Evolutionary conservation across 345 rosid species (phyloP).

Genomic region (Lenwebbia sp.): DNA sequence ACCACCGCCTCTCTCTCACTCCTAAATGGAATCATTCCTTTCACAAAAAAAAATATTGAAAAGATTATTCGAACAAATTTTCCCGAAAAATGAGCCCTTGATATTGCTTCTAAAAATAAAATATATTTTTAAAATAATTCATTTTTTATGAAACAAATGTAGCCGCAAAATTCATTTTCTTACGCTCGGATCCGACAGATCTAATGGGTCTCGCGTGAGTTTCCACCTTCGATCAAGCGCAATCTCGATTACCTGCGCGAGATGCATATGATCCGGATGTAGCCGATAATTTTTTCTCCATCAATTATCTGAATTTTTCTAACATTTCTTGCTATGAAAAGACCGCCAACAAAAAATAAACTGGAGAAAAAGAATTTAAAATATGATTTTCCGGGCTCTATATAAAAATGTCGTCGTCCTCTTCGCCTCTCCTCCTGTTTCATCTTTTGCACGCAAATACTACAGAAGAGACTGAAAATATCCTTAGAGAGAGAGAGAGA

Average conservation of each 20-base stretch:
- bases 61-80: no score
- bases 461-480: neutral
- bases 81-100: no score
- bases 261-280: no score
- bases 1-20: neutral
- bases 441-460: neutral
- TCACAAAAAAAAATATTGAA: no score
- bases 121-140: neutral
- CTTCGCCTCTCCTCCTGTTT: neutral
- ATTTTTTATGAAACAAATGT: fast-evolving
- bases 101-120: no score
- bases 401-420: neutral
- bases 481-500: neutral
- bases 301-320: neutral
- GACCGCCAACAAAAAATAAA: neutral
- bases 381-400: neutral
- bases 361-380: no score
- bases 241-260: no score
- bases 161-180: neutral
- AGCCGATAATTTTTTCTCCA: no score
- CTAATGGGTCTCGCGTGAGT: no score
- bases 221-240: no score
- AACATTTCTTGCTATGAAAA: neutral
- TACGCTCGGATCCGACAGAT: no score
- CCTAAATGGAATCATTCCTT: no score